Conservation (phyloP, 169 alveolate species). For the Eimeria praecox region DNA sequence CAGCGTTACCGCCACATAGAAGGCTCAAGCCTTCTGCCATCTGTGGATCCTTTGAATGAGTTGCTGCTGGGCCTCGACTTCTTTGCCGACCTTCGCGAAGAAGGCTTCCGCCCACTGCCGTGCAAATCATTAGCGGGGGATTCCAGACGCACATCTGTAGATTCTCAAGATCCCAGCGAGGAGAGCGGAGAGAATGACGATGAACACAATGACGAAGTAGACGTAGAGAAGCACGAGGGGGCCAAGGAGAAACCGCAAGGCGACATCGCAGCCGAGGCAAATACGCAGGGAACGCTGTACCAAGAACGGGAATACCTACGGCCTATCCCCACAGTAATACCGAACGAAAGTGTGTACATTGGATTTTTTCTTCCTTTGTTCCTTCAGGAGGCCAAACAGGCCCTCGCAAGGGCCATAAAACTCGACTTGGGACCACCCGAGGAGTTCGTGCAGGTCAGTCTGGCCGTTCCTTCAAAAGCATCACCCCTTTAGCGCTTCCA, state of each 20-base stretch:
- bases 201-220: not conserved
- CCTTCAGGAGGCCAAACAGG: slow-evolving; percentile 79
- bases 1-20: slow-evolving; percentile 78
- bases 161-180: not conserved
- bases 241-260: not conserved
- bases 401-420: slow-evolving; percentile 73
- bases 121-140: not conserved
- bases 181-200: not conserved
- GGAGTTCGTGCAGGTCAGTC: slow-evolving; percentile 59
- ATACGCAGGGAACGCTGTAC: not conserved
- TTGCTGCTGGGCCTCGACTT: slow-evolving; percentile 77
- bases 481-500: not conserved
- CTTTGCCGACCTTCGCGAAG: slow-evolving; percentile 76
- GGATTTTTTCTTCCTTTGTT: slow-evolving; percentile 77
- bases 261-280: not conserved
- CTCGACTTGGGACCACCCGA: slow-evolving; percentile 72
- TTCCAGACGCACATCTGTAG: not conserved
- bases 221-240: not conserved
- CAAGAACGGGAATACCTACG: slow-evolving; percentile 40
- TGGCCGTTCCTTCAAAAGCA: not conserved
- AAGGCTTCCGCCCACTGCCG: not conserved
- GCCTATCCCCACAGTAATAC: slow-evolving; percentile 73
- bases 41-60: slow-evolving; percentile 75
- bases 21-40: slow-evolving; percentile 66
- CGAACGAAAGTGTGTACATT: slow-evolving; percentile 59